Evolutionary conservation across 2,329 filamentous ascomycete genomes (phyloP).

Genomic region (Fusarium longipes): DNA sequence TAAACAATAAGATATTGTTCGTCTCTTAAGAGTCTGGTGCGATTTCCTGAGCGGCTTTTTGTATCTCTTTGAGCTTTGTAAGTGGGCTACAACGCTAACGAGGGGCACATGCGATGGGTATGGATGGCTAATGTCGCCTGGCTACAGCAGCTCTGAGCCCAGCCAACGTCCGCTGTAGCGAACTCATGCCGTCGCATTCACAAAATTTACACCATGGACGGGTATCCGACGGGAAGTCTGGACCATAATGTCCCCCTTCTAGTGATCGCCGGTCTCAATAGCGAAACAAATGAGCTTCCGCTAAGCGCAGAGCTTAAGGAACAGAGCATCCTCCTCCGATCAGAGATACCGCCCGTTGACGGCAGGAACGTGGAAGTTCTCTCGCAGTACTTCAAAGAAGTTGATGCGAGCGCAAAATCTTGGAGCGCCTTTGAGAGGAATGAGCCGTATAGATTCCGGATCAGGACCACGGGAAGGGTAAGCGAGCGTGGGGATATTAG

Average conservation of each 20-base stretch:
- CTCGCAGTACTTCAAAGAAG: constrained; percentile 71
- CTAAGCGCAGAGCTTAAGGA: constrained; percentile 66
- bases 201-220: constrained; percentile 71
- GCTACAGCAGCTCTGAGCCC: constrained; percentile 38
- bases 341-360: constrained; percentile 75
- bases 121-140: constrained; percentile 41
- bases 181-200: constrained; percentile 38
- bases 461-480: constrained; percentile 85
- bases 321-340: constrained; percentile 71
- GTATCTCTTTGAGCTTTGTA: constrained; percentile 32
- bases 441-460: constrained; percentile 70
- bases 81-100: constrained; percentile 43
- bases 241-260: constrained; percentile 89
- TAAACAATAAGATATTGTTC: neutral
- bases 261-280: constrained; percentile 79
- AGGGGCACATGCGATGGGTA: constrained; percentile 44
- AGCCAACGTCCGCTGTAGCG: constrained; percentile 31
- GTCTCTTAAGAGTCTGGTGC: neutral
- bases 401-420: constrained; percentile 72
- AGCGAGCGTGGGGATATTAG: constrained; percentile 48
- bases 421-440: constrained; percentile 72
- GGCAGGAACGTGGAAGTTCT: constrained; percentile 73
- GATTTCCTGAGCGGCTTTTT: neutral
- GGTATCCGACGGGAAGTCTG: constrained; percentile 81
- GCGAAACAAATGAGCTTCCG: constrained; percentile 54